These are phyloP conservation scores for Dactylonectria estremocensis DNA, from an alignment of 2,329 filamentous ascomycete species.

Conservation along the genomic window DNA sequence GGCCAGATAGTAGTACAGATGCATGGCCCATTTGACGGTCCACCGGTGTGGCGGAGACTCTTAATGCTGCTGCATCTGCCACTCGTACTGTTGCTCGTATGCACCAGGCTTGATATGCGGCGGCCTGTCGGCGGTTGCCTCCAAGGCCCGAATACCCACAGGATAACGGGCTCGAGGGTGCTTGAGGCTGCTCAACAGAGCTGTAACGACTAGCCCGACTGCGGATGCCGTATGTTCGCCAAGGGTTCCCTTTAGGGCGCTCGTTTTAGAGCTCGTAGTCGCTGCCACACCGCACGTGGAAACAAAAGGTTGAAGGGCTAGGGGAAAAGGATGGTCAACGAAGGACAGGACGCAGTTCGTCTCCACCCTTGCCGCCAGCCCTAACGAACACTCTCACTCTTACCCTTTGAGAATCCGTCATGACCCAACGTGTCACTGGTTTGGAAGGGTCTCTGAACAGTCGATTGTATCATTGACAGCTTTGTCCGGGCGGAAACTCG, in stretches of 20 bases:
- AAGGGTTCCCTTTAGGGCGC: background rate
- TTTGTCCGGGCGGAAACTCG: background rate
- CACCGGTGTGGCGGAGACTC: background rate
- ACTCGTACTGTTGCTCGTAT: background rate
- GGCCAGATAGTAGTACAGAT: background rate
- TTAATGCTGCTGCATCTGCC: background rate
- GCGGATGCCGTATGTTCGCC: background rate
- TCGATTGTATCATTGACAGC: background rate
- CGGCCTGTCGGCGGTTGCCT: too few relatives aligned
- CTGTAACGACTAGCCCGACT: background rate
- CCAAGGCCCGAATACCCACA: background rate
- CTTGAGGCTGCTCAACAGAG: background rate
- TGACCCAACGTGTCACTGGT: too few relatives aligned
- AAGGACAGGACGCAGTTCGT: background rate
- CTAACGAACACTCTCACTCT: background rate
- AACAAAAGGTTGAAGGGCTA: background rate
- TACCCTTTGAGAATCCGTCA: too few relatives aligned
- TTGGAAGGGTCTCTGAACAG: background rate
- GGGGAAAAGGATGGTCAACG: background rate
- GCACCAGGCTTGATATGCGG: background rate
- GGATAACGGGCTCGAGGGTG: background rate
- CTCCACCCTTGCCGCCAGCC: background rate
- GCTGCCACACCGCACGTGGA: background rate
- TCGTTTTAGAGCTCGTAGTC: background rate
- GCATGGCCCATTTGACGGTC: constrained; percentile 2